A percentile compares a stretch with the other conserved stretches of the same genome.
Conservation (phyloP, 1,284 basidiomycete species). For the Macrocybe sp. region DNA sequence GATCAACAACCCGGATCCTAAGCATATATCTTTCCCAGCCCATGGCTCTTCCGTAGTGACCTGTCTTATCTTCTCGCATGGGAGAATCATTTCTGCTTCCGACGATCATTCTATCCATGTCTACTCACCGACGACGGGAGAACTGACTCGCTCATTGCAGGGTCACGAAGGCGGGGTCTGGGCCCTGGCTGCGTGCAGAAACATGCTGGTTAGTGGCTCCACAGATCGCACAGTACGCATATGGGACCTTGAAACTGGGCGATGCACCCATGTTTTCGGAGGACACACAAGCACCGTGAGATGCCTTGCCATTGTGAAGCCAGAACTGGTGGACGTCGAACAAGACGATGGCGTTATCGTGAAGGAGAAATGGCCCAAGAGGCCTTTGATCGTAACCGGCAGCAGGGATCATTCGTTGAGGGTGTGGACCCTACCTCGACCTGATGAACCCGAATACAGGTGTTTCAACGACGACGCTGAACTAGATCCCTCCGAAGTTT, state of each 20-base stretch:
- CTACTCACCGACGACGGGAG: constrained; percentile 79
- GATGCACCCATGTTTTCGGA: constrained; percentile 86
- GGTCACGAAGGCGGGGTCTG: constrained; percentile 96
- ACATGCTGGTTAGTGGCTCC: constrained; percentile 88
- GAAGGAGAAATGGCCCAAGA: constrained; percentile 78
- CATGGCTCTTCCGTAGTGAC: constrained; percentile 91
- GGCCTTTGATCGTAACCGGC: constrained; percentile 88
- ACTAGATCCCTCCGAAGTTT: constrained; percentile 63
- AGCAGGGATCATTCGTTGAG: constrained; percentile 87
- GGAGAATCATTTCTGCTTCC: constrained; percentile 92
- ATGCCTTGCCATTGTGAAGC: constrained; percentile 86
- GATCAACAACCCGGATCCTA: constrained; percentile 69
- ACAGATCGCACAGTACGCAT: constrained; percentile 93
- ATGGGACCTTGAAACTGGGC: constrained; percentile 81
- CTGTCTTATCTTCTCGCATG: constrained; percentile 88
- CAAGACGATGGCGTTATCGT: constrained; percentile 50
- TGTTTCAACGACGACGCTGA: constrained; percentile 69
- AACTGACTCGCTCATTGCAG: constrained; percentile 67
- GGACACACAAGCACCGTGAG: constrained; percentile 94
- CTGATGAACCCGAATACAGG: constrained; percentile 72
- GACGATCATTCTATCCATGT: constrained; percentile 93
- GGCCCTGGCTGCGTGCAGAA: constrained; percentile 82
- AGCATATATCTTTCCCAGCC: constrained; percentile 77
- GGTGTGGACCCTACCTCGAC: constrained; percentile 85
- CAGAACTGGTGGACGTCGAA: constrained; percentile 73